Percentiles rank a stretch among this genome's conserved stretches.
phyloP scores from a whole-genome alignment of 2,329 filamentous ascomycete genomes.

The Albifimbria verrucaria region DNA sequence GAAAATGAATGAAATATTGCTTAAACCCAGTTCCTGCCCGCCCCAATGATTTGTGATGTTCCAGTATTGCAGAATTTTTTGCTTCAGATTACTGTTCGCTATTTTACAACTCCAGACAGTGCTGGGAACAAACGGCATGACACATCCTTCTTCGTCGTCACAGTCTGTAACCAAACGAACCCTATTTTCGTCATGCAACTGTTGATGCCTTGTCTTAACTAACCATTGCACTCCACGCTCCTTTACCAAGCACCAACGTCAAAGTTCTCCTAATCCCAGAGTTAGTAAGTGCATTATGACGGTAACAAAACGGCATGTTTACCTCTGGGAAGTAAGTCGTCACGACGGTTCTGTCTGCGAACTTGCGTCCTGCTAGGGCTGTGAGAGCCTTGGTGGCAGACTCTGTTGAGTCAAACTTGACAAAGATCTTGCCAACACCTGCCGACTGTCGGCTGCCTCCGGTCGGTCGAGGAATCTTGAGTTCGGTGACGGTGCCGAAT shows the following conservation, averaged over 20 bases:
- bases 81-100: conserved; percentile 9
- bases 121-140: conserved; percentile 17
- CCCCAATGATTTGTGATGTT: not conserved
- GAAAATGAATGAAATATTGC: conserved; percentile 2
- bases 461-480: conserved; percentile 88
- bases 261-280: conserved; percentile 74
- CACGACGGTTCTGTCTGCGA: conserved; percentile 92
- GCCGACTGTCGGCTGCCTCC: conserved; percentile 79
- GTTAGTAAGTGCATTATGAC: conserved; percentile 24
- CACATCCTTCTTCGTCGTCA: conserved; percentile 13
- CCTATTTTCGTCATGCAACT: not conserved
- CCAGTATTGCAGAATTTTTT: not conserved
- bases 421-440: conserved; percentile 95
- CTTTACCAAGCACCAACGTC: conserved; percentile 83
- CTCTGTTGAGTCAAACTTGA: conserved; percentile 82
- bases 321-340: conserved; percentile 96
- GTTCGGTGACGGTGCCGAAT: conserved; percentile 77
- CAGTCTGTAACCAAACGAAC: conserved; percentile 15
- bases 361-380: conserved; percentile 91
- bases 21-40: not conserved
- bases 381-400: conserved; percentile 80
- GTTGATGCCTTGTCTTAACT: conserved; percentile 11
- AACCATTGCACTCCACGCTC: not conserved
- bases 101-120: conserved; percentile 26
- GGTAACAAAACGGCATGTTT: conserved; percentile 20